These are phyloP conservation scores for Leccinellum albellum DNA, from an alignment of 768 basidiomycete species.

Conservation along the genomic window DNA sequence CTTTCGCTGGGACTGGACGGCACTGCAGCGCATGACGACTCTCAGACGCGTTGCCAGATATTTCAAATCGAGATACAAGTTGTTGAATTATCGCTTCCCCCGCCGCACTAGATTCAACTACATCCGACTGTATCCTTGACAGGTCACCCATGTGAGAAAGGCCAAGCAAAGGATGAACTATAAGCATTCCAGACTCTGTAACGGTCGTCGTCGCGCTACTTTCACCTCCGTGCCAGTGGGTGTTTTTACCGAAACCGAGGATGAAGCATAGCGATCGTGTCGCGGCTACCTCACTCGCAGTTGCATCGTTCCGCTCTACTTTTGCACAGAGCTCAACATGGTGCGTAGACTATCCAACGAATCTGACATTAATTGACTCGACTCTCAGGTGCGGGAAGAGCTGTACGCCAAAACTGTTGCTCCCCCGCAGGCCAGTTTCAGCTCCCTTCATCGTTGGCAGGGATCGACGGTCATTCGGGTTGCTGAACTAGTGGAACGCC, in stretches of 20 bases:
- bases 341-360: conserved; percentile 4
- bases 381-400: conserved; percentile 49
- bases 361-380: not conserved
- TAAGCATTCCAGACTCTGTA: not conserved
- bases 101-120: not conserved
- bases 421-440: conserved; percentile 45
- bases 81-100: not conserved
- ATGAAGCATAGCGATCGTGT: conserved; percentile 18
- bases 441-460: conserved; percentile 29
- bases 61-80: not conserved
- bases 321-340: conserved; percentile 24
- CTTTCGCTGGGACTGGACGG: not conserved
- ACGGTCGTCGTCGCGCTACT: not conserved
- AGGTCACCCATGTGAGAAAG: too few relatives aligned
- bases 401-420: conserved; percentile 41
- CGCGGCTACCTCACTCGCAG: conserved; percentile 9
- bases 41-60: not conserved
- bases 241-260: not conserved
- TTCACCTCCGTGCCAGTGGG: not conserved
- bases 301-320: conserved; percentile 2
- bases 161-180: not conserved
- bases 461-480: too few relatives aligned
- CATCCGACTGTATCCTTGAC: too few relatives aligned
- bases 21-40: not conserved
- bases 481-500: too few relatives aligned